Evolutionary conservation across 2,329 filamentous ascomycete genomes (phyloP), one percentile per base, ranked within the genome.

Genomic region (Colletotrichum nymphaeae): DNA sequence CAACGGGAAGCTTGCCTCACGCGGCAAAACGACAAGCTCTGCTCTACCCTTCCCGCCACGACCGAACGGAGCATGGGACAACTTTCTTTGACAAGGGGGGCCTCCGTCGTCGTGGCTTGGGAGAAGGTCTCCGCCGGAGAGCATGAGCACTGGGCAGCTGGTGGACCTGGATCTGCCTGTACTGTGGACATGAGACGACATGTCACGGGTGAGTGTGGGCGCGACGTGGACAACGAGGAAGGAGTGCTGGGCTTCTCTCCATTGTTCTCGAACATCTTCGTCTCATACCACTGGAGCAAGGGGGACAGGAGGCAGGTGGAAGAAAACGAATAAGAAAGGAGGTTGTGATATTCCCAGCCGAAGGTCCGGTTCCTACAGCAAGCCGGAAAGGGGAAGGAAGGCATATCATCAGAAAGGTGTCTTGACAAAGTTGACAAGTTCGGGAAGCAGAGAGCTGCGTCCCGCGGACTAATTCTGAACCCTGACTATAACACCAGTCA

Each of bases 181-280:
- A 73, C 60, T 46, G 56, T 57, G 52, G 70, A 73, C 60, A 73
- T 73, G 56, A 73, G 70, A 70, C 67, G 70, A 73, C 56, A 32
- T 46, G 37, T 16, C 58, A 42, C 42, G 58, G 52, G 22, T 49
- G 35, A 22, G 22, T 19, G 37, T 19, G 37, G 46, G 57, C 30
- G 28, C 26, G 32, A 28, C 19, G 37, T 26, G 42, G 55, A 30
- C 30, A 26, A 57, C 32, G 28, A 56, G 6, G 42, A 49, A 49
- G 42, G 9, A 49, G 42, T n/a, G 42, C 53, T 46, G 24, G 16
- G 30, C 26, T 22, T 59, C 30, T 65, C 42, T 59, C 67, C 70
- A 62, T 59, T 49, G 16, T 62, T 65, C 67, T 70, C 60, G 67
- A 73, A 73, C 67, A 37, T 42, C 32, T 58, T 56, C 60, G 73